Evolutionary conservation across 108 stramenopile genomes (phyloP).

Genomic region (Nannochloropsis oceanica): DNA sequence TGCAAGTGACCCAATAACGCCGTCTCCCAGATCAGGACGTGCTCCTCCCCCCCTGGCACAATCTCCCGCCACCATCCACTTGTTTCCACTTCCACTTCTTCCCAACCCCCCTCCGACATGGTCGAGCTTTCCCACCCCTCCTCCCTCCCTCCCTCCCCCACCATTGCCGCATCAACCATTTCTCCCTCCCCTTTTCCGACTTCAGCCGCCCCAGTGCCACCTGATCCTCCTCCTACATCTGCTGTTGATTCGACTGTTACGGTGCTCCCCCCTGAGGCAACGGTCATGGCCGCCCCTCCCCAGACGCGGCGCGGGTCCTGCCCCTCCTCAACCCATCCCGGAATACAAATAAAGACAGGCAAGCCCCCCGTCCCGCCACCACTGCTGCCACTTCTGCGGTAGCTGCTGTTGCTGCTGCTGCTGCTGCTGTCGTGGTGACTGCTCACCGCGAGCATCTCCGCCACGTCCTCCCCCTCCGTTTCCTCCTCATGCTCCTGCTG

Average conservation of each 20-base stretch:
- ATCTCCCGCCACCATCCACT: constrained; percentile 20
- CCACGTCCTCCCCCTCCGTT: too few relatives aligned
- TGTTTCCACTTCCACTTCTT: neutral
- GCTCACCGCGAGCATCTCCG: neutral
- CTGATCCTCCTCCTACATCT: neutral
- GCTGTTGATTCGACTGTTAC: neutral
- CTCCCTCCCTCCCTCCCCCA: neutral
- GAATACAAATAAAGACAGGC: constrained; percentile 15
- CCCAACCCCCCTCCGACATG: constrained; percentile 5
- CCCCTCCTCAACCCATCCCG: constrained; percentile 15
- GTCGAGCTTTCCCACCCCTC: neutral
- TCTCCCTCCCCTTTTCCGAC: neutral
- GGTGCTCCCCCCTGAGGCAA: neutral
- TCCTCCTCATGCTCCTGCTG: neutral
- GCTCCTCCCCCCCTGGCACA: constrained; percentile 19
- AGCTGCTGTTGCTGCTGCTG: too few relatives aligned
- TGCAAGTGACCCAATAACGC: constrained; percentile 7
- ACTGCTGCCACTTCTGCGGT: neutral
- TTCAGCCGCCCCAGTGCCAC: neutral
- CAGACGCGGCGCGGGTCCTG: constrained; percentile 7
- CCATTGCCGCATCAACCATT: neutral
- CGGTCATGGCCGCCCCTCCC: neutral
- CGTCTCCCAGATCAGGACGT: constrained; percentile 26
- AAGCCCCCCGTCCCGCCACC: constrained; percentile 4
- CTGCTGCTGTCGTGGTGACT: neutral